phyloP scores from a whole-genome alignment of 106 monocot species.

The Acorus calamus region DNA sequence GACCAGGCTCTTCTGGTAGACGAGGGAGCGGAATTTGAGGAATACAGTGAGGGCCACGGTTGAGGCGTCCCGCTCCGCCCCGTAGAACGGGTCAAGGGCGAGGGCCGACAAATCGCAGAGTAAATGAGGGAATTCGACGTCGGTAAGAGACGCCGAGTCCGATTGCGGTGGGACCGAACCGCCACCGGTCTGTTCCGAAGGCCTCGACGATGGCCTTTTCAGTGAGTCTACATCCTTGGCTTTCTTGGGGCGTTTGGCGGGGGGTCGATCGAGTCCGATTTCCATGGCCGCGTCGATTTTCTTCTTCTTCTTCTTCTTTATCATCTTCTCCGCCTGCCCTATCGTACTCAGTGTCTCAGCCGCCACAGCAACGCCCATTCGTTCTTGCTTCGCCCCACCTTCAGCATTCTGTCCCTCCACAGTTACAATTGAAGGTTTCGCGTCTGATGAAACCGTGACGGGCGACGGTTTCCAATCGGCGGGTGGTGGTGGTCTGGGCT shows the following conservation, averaged over 20 bases:
- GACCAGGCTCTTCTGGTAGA: conserved; percentile 33
- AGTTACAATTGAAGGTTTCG: too few relatives aligned
- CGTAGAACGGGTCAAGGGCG: conserved; percentile 50
- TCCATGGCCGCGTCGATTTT: conserved; percentile 4
- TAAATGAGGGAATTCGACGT: conserved; percentile 13
- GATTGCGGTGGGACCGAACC: conserved; percentile 6
- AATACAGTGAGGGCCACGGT: conserved; percentile 17
- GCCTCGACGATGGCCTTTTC: background rate
- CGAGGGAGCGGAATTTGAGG: conserved; percentile 38
- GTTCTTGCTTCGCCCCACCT: background rate
- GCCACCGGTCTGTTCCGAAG: background rate
- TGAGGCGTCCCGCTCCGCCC: conserved; percentile 18
- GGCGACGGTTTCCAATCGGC: too few relatives aligned
- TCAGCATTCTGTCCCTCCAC: too few relatives aligned
- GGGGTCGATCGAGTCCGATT: background rate
- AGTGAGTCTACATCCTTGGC: background rate
- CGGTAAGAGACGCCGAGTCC: conserved; percentile 7
- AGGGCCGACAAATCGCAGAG: conserved; percentile 24
- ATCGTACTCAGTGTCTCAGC: background rate
- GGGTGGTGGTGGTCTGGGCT: too few relatives aligned
- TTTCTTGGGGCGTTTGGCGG: background rate
- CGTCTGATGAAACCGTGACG: too few relatives aligned
- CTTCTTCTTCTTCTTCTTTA: conserved; percentile 17
- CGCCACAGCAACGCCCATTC: background rate
- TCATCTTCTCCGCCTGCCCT: background rate